These are phyloP conservation scores for Neurospora sp. DNA, from an alignment of 495 filamentous ascomycete genomes.

Conservation along the genomic window DNA sequence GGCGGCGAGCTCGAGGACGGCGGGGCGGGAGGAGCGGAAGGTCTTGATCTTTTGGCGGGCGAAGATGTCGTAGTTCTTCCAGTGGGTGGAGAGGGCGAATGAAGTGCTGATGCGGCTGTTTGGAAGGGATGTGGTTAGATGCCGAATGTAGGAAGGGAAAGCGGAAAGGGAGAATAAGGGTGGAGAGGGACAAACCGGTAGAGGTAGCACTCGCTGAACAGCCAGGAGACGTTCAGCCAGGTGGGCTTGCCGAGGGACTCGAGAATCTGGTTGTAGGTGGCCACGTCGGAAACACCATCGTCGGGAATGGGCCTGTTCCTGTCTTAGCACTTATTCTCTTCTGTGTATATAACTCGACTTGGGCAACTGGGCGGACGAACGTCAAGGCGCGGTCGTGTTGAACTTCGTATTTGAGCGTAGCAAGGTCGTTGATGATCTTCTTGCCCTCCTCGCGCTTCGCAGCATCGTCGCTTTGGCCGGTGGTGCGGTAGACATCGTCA, in stretches of 20 bases:
- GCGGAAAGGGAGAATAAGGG: too few relatives aligned
- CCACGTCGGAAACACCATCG: constrained; percentile 69
- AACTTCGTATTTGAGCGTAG: constrained; percentile 85
- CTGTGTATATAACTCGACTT: background rate
- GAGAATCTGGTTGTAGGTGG: constrained; percentile 80
- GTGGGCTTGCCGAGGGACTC: constrained; percentile 58
- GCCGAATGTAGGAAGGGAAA: too few relatives aligned
- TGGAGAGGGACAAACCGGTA: constrained; percentile 48
- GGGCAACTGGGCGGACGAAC: constrained; percentile 38
- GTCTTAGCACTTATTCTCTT: constrained; percentile 1
- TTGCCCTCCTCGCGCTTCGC: constrained; percentile 73
- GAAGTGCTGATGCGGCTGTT: constrained; percentile 62
- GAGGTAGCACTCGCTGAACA: constrained; percentile 89
- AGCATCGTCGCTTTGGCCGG: constrained; percentile 47
- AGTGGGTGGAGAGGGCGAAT: constrained; percentile 69
- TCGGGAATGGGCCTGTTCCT: constrained; percentile 61
- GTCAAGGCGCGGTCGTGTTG: constrained; percentile 79
- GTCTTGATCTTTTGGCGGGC: constrained; percentile 83
- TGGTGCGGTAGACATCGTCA: constrained; percentile 79
- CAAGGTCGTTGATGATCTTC: constrained; percentile 66
- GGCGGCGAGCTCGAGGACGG: constrained; percentile 86
- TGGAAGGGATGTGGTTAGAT: background rate
- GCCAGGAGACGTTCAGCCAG: constrained; percentile 81
- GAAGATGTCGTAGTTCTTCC: constrained; percentile 92
- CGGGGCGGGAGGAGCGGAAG: constrained; percentile 84